Conservation (phyloP, 2,329 filamentous ascomycete genomes). For the Paecilomyces niveus region DNA sequence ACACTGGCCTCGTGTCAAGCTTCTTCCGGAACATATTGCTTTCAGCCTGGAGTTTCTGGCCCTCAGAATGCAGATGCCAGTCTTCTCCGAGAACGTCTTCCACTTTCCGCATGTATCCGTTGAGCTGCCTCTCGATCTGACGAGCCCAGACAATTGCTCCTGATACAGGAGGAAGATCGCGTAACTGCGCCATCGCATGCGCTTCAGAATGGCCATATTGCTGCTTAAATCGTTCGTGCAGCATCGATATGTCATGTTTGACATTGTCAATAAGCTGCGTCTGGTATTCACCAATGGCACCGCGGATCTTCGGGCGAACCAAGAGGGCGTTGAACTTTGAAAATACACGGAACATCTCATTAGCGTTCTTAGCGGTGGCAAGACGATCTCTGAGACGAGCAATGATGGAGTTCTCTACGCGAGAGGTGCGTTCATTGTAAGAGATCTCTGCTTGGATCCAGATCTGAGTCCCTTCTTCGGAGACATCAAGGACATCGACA, state of each 20-base stretch:
- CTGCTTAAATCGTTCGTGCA: slow-evolving; percentile 97
- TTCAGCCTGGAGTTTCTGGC: slow-evolving; percentile 86
- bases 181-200: slow-evolving; percentile 94
- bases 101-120: slow-evolving; percentile 98
- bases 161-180: slow-evolving; percentile 89
- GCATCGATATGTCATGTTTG: slow-evolving; percentile 84
- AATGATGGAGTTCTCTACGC: slow-evolving; percentile 98
- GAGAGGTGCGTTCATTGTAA: slow-evolving; percentile 94
- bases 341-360: slow-evolving; percentile 99
- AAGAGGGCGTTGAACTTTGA: slow-evolving; percentile 99
- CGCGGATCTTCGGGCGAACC: slow-evolving; percentile 96
- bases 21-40: slow-evolving; percentile 94
- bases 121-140: slow-evolving; percentile 92
- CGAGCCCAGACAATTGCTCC: slow-evolving; percentile 96
- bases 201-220: slow-evolving; percentile 98
- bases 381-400: slow-evolving; percentile 84
- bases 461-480: slow-evolving; percentile 76
- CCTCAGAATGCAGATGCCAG: slow-evolving; percentile 90
- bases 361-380: slow-evolving; percentile 91
- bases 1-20: slow-evolving; percentile 87
- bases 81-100: slow-evolving; percentile 92
- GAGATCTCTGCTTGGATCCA: slow-evolving; percentile 93
- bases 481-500: slow-evolving; percentile 90
- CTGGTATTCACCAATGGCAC: slow-evolving; percentile 96
- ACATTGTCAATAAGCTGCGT: slow-evolving; percentile 97